Base-by-base conservation (phyloP, 2,329 filamentous ascomycete species). In the Pyricularia grisea region DNA sequence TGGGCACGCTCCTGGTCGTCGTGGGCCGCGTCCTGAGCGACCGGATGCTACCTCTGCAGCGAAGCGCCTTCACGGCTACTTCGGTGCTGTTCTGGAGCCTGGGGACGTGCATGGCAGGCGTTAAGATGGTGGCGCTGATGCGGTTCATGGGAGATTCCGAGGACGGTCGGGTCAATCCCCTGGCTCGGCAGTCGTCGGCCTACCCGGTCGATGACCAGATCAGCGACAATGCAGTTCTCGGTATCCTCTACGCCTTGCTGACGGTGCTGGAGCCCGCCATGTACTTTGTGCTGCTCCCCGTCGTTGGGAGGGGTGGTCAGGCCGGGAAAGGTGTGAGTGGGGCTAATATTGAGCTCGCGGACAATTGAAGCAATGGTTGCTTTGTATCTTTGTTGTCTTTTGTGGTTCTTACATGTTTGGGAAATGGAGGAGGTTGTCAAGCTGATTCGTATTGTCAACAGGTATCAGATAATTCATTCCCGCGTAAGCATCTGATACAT, bases 121-220 rank as follows among this genome's bases (percentile, higher is more conserved):
- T 73, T 63, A 76, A 76, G 72, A 67, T 73, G 27, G 50, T 69
- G 23, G 69, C 72, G 25, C 68, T 72, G 42, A 65, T 50, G 36
- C 63, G 55, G 63, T 71, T 70, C 68, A 70, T 69, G 31, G 68
- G 68, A 14, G 14, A 17, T 9, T 31, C 25, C 36, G 71, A 68
- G 58, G 67, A 64, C 9, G 67, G 33, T 4, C 7, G 12, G 4
- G 20, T 23, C 12, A 64, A 68, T 3, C 67, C 66, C 9, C 68
- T 71, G 7, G 68, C 73, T 12, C 67, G 73, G 6, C 65, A 69
- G 36, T 68, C 36, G 17, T 69, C 70, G 2, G 65, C 69, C 2
- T 75, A 75, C 31, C 72, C 73, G 58, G 72, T 72, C 7, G 70
- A 66, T 20, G 73, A 75, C 67, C 73, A 75, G 69, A 69, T 74